A percentile compares a stretch with the other conserved stretches of the same genome.
These are phyloP conservation scores for Neurospora sp. DNA, from an alignment of 495 filamentous ascomycete species.

Conservation along the genomic window DNA sequence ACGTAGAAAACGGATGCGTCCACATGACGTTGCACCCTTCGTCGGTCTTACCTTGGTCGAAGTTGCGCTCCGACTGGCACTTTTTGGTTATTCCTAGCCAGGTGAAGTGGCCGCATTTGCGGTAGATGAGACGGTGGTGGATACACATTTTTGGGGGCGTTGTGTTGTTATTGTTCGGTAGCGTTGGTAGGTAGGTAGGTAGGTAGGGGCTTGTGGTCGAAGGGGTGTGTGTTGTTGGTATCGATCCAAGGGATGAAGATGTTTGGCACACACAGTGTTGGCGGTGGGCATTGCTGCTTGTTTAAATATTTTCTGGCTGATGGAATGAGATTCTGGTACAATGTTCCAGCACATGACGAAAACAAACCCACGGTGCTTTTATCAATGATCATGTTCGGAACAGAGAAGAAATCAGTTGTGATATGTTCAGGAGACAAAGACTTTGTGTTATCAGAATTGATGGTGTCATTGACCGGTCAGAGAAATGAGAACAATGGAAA, in stretches of 20 bases:
- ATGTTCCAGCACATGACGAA: not conserved
- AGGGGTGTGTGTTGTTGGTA: not conserved
- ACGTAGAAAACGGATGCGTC: constrained; percentile 14
- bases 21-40: constrained; percentile 14
- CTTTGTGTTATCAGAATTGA: not conserved
- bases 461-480: not conserved
- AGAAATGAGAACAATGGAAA: not conserved
- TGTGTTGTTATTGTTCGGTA: not conserved
- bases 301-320: not conserved
- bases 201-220: not conserved
- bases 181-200: not conserved
- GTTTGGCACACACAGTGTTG: not conserved
- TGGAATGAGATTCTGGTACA: not conserved
- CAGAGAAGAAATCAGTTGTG: not conserved
- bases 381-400: not conserved
- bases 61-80: constrained; percentile 12
- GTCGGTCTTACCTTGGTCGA: constrained; percentile 4
- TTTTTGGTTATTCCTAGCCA: constrained; percentile 7
- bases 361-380: not conserved
- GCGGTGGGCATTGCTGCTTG: not conserved
- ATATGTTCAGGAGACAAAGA: not conserved
- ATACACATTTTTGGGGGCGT: constrained; percentile 15
- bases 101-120: constrained; percentile 15
- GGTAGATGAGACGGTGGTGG: constrained; percentile 16
- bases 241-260: not conserved